Evolutionary conservation across 2,329 filamentous ascomycete species (phyloP).

Genomic region (Aspergillus transmontanensis): DNA sequence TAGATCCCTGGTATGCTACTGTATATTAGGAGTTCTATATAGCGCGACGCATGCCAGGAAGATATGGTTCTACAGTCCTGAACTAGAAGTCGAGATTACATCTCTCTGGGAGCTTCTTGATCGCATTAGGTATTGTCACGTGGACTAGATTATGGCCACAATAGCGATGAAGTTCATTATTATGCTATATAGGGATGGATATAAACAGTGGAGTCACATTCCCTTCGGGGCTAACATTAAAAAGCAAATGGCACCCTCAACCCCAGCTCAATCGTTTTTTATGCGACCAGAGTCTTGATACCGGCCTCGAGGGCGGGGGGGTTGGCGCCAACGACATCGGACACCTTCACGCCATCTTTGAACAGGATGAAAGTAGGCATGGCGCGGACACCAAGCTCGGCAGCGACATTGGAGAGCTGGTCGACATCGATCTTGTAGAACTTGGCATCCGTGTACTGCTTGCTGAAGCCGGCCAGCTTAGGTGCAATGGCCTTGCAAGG

Average conservation of each 20-base stretch:
- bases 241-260: background rate
- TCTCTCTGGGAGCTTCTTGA: too few relatives aligned
- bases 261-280: conserved; percentile 9
- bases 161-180: background rate
- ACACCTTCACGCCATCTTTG: conserved; percentile 73
- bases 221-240: background rate
- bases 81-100: background rate
- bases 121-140: background rate
- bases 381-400: conserved; percentile 78
- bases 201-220: background rate
- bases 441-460: conserved; percentile 61
- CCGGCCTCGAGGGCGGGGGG: conserved; percentile 63
- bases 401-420: conserved; percentile 71
- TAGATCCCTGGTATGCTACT: background rate
- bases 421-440: conserved; percentile 96
- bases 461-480: conserved; percentile 64
- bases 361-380: conserved; percentile 93
- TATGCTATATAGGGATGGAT: background rate
- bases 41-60: too few relatives aligned
- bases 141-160: background rate
- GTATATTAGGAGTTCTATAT: too few relatives aligned
- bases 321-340: conserved; percentile 79
- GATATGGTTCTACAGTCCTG: too few relatives aligned
- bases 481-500: conserved; percentile 92
- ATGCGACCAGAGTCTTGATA: conserved; percentile 24